Base-by-base conservation (phyloP, 169 alveolate genomes). In the Eimeria acervulina region DNA sequence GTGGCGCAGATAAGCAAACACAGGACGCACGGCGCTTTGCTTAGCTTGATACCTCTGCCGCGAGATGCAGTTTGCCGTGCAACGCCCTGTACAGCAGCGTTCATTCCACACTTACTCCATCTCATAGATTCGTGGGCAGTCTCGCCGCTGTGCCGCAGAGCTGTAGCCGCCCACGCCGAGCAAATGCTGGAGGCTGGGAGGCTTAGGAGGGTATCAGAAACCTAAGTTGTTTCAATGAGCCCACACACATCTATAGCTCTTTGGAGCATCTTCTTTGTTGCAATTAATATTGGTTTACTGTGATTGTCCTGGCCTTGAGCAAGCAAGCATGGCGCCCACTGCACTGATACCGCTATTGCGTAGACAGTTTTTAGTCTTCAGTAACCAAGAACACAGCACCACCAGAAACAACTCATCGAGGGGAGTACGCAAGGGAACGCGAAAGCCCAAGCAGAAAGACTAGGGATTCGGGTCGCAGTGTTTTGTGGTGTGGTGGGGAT, bases 121-220 rank as follows among this genome's bases (percentile, higher is more conserved):
- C 59, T 76, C 33, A 23, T 59, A 26, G 28, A 0, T 59, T 59
- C 68, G n/a, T 59, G 68, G 68, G 17, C 36, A 36, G 55, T 23
- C 31, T 17, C n/a, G 85, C 33, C 85, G 31, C 33, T 80, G 38
- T 8, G 23, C 87, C 87, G 28, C 42, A 17, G 51, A 23, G n/a
- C 84, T 10, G n/a, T 72, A 72, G 36, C 84, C 36, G 84, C 26
- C 33, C 38, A 51, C 44, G 68, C 89, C 89, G 40, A 80, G 89
- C 61, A 80, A 44, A 80, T 80, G 89, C 68, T 80, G 66, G 89
- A 68, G n/a, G 51, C 55, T 23, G 52, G 84, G 51, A 72, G 51
- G 55, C 84, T 31, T 12, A 36, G 33, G 36, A 26, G 85, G 55
- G 66, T 80, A 26, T 42, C 66, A 51, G 42, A 31, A 17, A 8